phyloP scores from a whole-genome alignment of 495 filamentous ascomycete genomes.

The Aspergillus ostianus region DNA sequence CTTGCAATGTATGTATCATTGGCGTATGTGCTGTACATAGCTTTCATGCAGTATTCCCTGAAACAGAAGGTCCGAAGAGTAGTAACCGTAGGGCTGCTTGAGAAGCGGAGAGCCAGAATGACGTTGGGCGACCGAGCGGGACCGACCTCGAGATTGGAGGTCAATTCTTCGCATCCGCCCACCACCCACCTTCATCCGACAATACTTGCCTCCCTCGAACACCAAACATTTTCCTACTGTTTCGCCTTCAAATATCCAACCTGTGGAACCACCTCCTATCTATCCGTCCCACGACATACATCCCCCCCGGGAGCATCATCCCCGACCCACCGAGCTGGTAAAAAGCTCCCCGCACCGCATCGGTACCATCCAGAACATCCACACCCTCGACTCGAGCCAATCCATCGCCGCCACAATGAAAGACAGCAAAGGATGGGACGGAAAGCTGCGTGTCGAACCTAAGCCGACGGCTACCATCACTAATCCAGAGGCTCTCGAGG shows the following conservation, averaged over 20 bases:
- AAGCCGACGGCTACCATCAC: conserved; percentile 50
- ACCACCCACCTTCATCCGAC: not conserved
- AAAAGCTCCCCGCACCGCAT: conserved; percentile 10
- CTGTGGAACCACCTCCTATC: no score
- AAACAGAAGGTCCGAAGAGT: no score
- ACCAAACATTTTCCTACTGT: not conserved
- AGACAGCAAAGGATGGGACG: conserved; percentile 87
- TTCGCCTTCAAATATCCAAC: not conserved
- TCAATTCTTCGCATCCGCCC: not conserved
- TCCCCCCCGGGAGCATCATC: not conserved
- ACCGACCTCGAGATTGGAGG: no score
- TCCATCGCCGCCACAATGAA: conserved; percentile 32
- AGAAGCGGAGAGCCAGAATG: not conserved
- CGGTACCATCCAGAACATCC: conserved; percentile 6
- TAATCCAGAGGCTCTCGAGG: conserved; percentile 76
- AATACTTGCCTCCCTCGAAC: not conserved
- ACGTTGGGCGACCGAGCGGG: not conserved
- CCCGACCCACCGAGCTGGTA: not conserved
- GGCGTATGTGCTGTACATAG: conserved; percentile 40
- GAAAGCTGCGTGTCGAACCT: conserved; percentile 74
- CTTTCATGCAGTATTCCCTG: conserved; percentile 17
- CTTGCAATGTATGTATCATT: conserved; percentile 36
- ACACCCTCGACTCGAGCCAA: not conserved
- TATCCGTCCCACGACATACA: not conserved
- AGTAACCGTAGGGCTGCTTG: not conserved